Evolutionary conservation across 441 rosid genomes (phyloP), one percentile per base, ranked within the genome.

Genomic region (Arabidopsis lyrata): DNA sequence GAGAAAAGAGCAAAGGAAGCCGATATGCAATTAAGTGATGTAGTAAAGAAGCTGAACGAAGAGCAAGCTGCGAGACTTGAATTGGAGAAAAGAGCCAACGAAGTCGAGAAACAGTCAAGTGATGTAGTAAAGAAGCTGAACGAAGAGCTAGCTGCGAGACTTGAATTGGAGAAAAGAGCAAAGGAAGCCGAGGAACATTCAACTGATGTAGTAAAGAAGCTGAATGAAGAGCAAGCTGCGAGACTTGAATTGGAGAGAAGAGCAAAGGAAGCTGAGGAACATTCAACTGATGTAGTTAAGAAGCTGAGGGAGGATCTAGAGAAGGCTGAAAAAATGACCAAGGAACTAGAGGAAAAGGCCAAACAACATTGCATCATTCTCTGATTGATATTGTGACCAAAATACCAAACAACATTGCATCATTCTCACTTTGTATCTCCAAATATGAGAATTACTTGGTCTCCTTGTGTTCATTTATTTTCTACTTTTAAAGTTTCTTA

Each of bases 81-180:
- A 27, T 0, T 13, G 5, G 57, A 53, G 35, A 52, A 27, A 24
- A 52, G 5, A 6, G 57, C 34, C 1, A 52, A 5, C 5, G 35
- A 52, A 6, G n/a, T 13, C 0, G 57, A 52, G 35, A 3, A 12
- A 53, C 4, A 24, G 1, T 5, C 57, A 6, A 53, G 10, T 53
- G 63, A 58, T 18, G 31, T 35, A 2, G 14, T 12, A 1, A 58
- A 36, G 63, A 36, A 83, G 65, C 44, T 91, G 67, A 12, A 24
- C 0, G 84, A 84, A 72, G 93, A 89, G 83, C 86, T 81, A 77
- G 88, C 83, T n/a, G 93, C 88, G 0, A 79, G 86, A 49, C 66
- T 83, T 31, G 73, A 47, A 55, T 78, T 88, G 18, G 88, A 91
- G 69, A 70, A 78, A 81, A 63, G 8, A 3, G 92, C 85, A 9